Evolutionary conservation across 2,329 filamentous ascomycete species (phyloP).

Genomic region (Colletotrichum echinochloae): DNA sequence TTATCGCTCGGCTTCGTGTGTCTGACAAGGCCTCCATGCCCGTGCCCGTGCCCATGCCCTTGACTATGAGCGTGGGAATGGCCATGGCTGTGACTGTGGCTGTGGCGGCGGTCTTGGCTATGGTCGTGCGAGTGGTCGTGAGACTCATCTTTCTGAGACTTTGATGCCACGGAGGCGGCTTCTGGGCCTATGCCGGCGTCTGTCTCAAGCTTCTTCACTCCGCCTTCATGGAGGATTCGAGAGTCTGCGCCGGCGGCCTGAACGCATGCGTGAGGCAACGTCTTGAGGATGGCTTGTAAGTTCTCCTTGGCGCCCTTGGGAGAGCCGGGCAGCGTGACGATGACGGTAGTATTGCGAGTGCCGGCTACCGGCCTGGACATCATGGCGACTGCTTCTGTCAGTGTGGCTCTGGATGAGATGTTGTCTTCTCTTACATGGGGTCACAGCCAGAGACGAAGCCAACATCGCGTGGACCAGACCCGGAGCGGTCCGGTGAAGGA

Average conservation of each 20-base stretch:
- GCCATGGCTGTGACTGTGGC: constrained; percentile 61
- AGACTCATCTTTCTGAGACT: constrained; percentile 61
- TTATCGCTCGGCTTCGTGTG: constrained; percentile 76
- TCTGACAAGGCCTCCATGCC: constrained; percentile 74
- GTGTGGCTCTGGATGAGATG: neutral
- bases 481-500: constrained; percentile 87
- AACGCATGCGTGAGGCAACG: constrained; percentile 94
- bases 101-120: constrained; percentile 46
- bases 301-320: constrained; percentile 97
- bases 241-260: constrained; percentile 90
- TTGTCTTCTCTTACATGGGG: constrained; percentile 78
- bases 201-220: constrained; percentile 83
- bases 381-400: constrained; percentile 78
- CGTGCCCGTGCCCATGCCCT: constrained; percentile 65
- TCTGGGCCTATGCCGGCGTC: constrained; percentile 74
- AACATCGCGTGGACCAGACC: constrained; percentile 98
- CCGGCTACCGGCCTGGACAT: constrained; percentile 97
- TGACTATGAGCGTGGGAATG: constrained; percentile 57
- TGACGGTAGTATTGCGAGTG: constrained; percentile 81
- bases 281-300: constrained; percentile 85
- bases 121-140: constrained; percentile 67
- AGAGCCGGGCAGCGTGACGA: constrained; percentile 92
- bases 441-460: constrained; percentile 83
- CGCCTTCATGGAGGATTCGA: constrained; percentile 80
- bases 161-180: constrained; percentile 11